Evolutionary conservation across 164 flowering plant species (phyloP), one percentile per base, ranked within the genome.

Genomic region (Akebia trifoliata): DNA sequence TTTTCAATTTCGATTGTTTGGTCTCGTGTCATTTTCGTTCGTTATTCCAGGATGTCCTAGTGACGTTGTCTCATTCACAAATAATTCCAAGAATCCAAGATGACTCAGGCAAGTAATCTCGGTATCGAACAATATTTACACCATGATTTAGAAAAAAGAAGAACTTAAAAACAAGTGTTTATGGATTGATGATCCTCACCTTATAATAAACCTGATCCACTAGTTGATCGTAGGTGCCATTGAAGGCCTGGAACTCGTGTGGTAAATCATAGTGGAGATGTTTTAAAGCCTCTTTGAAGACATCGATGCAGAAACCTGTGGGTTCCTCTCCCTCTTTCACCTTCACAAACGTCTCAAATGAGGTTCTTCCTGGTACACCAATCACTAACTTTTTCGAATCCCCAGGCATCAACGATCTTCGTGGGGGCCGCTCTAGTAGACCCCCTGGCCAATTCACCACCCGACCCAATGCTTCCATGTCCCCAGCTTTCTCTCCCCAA

Each of bases 371-470:
- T 0, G 84, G 84, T 35, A 81, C 68, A 28, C 72, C 81, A 18
- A 81, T 81, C 29, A 17, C 68, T 67, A 81, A 3, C 3, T 56
- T 72, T 39, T 66, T 64, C 31, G 14, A 50, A 48, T 47, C 26
- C 7, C 50, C 66, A 14, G 83, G 81, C 74, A 74, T 70, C 29
- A 61, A 61, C 81, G 81, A 78, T n/a, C 85, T 82, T 60, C 51
- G 64, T 0, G 85, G 83, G 3, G 11, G 26, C 14, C 70, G 22
- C 0, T 4, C 0, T 3, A 21, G 10, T 38, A 51, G 26, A 0
- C 38, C 39, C 4, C 64, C 64, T 3, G 64, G 56, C 55, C 78
- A 77, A 42, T 14, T 20, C 21, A 77, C 73, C 0, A 21, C 29
- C 1, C 64, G 57, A 34, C 25, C 15, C 49, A 57, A 39, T 2